These are phyloP conservation scores for Botrytis hyacinthi DNA, from an alignment of 2,329 filamentous ascomycete species.

Conservation along the genomic window DNA sequence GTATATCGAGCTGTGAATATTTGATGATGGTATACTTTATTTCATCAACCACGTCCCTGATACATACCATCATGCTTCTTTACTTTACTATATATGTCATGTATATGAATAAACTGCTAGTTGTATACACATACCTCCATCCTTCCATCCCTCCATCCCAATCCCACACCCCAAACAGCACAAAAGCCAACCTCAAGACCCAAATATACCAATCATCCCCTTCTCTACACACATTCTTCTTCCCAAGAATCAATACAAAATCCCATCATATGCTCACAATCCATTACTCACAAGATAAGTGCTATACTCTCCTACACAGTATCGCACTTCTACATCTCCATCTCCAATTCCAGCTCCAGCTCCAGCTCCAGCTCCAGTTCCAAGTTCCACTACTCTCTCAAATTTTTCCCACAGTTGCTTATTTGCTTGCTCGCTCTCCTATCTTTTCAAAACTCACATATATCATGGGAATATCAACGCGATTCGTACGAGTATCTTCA, in stretches of 20 bases:
- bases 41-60: no score
- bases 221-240: neutral
- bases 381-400: neutral
- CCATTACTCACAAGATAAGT: neutral
- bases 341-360: neutral
- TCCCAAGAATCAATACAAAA: neutral
- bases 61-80: no score
- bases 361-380: no score
- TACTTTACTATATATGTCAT: no score
- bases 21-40: no score
- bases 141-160: neutral
- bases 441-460: no score
- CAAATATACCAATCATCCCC: accelerated
- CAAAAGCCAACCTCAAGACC: neutral
- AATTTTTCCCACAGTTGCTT: neutral
- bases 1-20: no score
- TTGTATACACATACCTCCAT: neutral
- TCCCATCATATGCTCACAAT: neutral
- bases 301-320: neutral
- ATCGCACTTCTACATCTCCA: neutral
- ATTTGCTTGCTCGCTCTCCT: neutral
- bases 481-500: neutral
- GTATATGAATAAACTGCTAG: neutral
- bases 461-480: neutral
- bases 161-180: neutral